These are phyloP conservation scores for Ustilago trichophora DNA, from an alignment of 1,284 basidiomycete genomes.

Conservation along the genomic window DNA sequence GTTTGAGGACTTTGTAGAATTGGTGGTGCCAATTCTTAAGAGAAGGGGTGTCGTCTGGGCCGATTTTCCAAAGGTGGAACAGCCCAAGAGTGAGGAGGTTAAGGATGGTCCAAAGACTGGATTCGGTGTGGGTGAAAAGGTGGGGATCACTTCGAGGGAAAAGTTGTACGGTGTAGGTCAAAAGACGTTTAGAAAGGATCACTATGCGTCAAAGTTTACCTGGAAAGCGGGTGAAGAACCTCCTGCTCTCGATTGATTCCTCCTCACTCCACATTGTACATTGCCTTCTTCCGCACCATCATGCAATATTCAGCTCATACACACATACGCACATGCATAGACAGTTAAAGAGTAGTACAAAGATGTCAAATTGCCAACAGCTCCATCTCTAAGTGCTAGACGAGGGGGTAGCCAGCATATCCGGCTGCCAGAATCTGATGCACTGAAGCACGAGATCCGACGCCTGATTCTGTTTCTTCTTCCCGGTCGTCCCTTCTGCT, in stretches of 20 bases:
- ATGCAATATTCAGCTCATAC: too few species aligned
- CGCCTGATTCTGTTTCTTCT: constrained; percentile 6
- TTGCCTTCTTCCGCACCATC: too few species aligned
- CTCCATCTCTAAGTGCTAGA: too few species aligned
- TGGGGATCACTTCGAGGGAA: constrained; percentile 57
- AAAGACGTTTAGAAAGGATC: constrained; percentile 51
- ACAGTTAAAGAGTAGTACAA: too few species aligned
- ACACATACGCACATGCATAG: too few species aligned
- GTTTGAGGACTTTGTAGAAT: constrained; percentile 53
- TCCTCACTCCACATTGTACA: too few species aligned
- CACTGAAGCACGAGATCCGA: constrained; percentile 29
- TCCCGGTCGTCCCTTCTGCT: background rate
- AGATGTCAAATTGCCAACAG: too few species aligned
- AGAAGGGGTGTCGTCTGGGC: constrained; percentile 57
- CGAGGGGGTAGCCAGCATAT: constrained; percentile 14
- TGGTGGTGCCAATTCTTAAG: constrained; percentile 58
- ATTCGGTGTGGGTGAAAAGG: constrained; percentile 44
- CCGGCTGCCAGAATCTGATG: constrained; percentile 35
- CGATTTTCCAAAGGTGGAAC: constrained; percentile 46
- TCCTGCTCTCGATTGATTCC: constrained; percentile 29
- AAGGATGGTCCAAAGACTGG: constrained; percentile 19
- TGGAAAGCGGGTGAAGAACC: constrained; percentile 57
- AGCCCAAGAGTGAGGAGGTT: constrained; percentile 15
- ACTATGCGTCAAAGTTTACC: constrained; percentile 55
- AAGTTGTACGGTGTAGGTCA: constrained; percentile 60